A percentile compares a stretch with the other conserved stretches of the same genome.
Evolutionary conservation across 345 rosid species (phyloP).

Genomic region (Heritiera fomes): DNA sequence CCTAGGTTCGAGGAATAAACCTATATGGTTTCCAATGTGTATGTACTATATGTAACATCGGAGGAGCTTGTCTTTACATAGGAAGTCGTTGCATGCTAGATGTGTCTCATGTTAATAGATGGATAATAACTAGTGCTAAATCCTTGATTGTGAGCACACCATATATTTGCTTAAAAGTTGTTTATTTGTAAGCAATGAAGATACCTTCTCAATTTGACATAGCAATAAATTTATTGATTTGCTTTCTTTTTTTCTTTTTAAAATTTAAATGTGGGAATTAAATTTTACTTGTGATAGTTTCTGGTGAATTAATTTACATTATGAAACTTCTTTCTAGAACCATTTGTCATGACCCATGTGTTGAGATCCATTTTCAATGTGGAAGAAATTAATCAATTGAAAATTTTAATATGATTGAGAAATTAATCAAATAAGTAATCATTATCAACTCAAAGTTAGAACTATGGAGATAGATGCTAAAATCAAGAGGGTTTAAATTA

Average conservation of each 20-base stretch:
- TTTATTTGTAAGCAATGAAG: background rate
- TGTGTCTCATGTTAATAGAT: background rate
- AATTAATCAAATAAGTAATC: background rate
- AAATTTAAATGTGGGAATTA: background rate
- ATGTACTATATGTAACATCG: background rate
- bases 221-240: background rate
- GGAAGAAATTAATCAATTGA: no score
- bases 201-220: background rate
- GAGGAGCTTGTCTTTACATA: background rate
- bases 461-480: no score
- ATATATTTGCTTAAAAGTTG: background rate
- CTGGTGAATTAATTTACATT: background rate
- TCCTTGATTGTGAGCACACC: background rate
- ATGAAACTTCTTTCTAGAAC: background rate
- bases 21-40: background rate
- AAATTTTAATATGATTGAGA: no score
- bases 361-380: background rate
- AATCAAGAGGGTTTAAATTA: no score
- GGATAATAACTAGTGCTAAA: background rate
- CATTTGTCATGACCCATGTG: background rate
- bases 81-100: conserved; percentile 7
- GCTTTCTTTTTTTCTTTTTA: background rate
- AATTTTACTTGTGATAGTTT: background rate
- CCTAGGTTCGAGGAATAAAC: background rate
- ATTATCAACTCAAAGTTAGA: no score